A percentile compares a stretch with the other conserved stretches of the same genome.
phyloP scores from a whole-genome alignment of 768 basidiomycete genomes.

The Tremella yokohamensis region DNA sequence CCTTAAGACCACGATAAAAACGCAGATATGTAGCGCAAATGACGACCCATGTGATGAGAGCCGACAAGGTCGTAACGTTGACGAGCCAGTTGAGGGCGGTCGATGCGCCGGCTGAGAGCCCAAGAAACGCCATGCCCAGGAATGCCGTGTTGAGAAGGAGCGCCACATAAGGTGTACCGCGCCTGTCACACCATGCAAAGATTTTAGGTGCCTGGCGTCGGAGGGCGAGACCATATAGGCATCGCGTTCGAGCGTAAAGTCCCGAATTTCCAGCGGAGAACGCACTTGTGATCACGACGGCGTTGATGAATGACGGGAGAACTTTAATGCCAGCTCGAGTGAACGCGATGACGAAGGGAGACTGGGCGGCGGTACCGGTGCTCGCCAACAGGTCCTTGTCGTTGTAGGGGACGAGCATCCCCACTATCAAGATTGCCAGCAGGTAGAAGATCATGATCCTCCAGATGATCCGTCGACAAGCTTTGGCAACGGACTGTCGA shows the following conservation, averaged over 20 bases:
- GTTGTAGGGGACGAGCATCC: neutral
- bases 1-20: too few species aligned
- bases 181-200: neutral
- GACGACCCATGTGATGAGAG: conserved; percentile 1
- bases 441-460: conserved; percentile 51
- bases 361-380: neutral
- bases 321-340: conserved; percentile 37
- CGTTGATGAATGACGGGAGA: conserved; percentile 43
- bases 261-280: neutral
- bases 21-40: too few species aligned
- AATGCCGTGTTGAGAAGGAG: neutral
- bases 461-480: too few species aligned
- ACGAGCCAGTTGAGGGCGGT: conserved; percentile 2
- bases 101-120: neutral
- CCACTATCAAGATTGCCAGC: neutral
- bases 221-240: neutral
- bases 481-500: neutral
- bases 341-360: conserved; percentile 32
- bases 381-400: neutral
- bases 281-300: conserved; percentile 7
- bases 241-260: neutral
- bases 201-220: neutral
- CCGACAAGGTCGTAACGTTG: conserved; percentile 1
- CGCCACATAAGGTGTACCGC: neutral
- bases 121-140: conserved; percentile 5